Evolutionary conservation across 129 eudicot species (phyloP), one percentile per base, ranked within the genome.

Genomic region (Sambucus nigra): DNA sequence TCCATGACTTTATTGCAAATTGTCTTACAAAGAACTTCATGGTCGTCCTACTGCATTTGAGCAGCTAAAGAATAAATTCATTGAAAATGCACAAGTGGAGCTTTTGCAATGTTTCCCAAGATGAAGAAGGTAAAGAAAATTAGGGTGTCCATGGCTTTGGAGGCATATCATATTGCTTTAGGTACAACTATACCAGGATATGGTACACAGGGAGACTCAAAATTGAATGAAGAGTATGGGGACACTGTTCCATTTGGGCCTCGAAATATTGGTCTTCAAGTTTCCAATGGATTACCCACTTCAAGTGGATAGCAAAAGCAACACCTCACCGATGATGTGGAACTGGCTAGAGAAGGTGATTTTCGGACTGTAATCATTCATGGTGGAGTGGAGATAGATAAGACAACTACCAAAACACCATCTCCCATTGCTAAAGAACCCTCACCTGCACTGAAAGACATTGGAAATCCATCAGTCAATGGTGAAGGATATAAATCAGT

Each of bases 1-100:
- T 91, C 77, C 98, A 91, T 70, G 98, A 91, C 61, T 91, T 91
- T 72, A 81, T 91, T 57, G 95, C 95, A 10, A 91, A 91, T 56
- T 85, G 98, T 70, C 94, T 91, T 62, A 82, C 95, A 20, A 91
- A 72, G 98, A 91, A 68, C 86, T 89, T 11, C 86, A 94, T 47
- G 66, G 82, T 67, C 89, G 98, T 13, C 98, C 95, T 66, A 77
- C 94, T 54, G 95, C 98, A 61, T 60, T 94, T 69, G 98, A 91
- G 71, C 77, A 85, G 84, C 74, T 91, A 54, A 85, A 91, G 98
- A 95, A 91, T 79, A 91, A 85, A 72, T 91, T 85, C 69, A 91
- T 82, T 26, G 98, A 91, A 68, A 76, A 74, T 91, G 95, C 81
- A 91, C 80, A 85, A 59, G 21, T 69, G 93, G 84, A 69, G 94